A percentile compares a stretch with the other conserved stretches of the same genome.
phyloP scores from a whole-genome alignment of 2,329 filamentous ascomycete species.

The Fusarium caatingaense region DNA sequence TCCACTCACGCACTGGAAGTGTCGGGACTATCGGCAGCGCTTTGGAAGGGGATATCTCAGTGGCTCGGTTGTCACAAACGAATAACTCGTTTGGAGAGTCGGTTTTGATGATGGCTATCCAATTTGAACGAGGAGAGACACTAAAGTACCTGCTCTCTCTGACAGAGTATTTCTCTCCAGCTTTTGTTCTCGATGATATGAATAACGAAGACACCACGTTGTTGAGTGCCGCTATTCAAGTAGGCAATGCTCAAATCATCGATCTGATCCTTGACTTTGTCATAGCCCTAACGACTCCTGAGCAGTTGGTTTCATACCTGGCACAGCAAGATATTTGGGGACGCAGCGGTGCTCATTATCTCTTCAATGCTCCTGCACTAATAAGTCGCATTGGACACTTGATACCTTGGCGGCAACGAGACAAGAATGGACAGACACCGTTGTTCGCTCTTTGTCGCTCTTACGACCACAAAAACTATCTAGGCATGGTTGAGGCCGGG shows the following conservation, averaged over 20 bases:
- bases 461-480: conserved; percentile 91
- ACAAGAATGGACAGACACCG: conserved; percentile 98
- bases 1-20: conserved; percentile 82
- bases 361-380: conserved; percentile 89
- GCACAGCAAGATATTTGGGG: conserved; percentile 83
- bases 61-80: conserved; percentile 80
- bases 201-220: conserved; percentile 93
- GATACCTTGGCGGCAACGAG: conserved; percentile 88
- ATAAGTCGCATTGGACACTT: conserved; percentile 81
- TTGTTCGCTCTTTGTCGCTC: conserved; percentile 94
- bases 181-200: conserved; percentile 80
- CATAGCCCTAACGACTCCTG: conserved; percentile 64
- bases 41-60: conserved; percentile 87
- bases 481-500: conserved; percentile 85
- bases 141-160: conserved; percentile 84
- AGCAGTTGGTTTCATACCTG: conserved; percentile 74
- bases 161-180: conserved; percentile 77
- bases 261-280: conserved; percentile 80
- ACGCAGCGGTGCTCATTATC: conserved; percentile 91
- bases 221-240: conserved; percentile 88
- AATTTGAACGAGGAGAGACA: conserved; percentile 76
- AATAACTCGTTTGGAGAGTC: conserved; percentile 81
- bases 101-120: conserved; percentile 86
- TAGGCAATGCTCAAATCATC: conserved; percentile 80
- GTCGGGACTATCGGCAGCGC: conserved; percentile 78